A percentile compares a stretch with the other conserved stretches of the same genome.
phyloP scores from a whole-genome alignment of 208 protist species.

The Tetramitus jugosus region DNA sequence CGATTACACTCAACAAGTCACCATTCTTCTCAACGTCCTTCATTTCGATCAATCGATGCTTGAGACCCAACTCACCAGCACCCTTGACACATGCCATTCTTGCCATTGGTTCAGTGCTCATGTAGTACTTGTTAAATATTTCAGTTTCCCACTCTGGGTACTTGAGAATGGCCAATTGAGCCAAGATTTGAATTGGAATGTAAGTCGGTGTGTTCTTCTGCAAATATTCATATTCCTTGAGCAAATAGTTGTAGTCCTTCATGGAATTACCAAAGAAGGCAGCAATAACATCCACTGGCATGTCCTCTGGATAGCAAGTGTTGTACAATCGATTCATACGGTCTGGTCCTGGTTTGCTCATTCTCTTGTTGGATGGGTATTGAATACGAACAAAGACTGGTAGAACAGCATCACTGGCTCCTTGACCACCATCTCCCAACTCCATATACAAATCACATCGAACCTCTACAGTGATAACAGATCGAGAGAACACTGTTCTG shows the following conservation, averaged over 20 bases:
- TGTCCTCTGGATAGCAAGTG: slow-evolving; percentile 67
- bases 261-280: slow-evolving; percentile 54
- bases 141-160: neutral
- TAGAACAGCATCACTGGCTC: neutral
- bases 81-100: slow-evolving; percentile 25
- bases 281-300: slow-evolving; percentile 72
- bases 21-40: neutral
- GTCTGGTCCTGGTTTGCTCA: slow-evolving; percentile 62
- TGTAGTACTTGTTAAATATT: neutral
- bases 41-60: neutral
- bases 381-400: slow-evolving; percentile 72
- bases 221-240: neutral
- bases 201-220: neutral
- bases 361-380: slow-evolving; percentile 65
- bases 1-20: neutral
- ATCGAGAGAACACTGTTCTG: slow-evolving; percentile 73
- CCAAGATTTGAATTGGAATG: neutral
- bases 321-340: slow-evolving; percentile 76
- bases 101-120: neutral
- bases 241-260: slow-evolving; percentile 48
- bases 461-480: slow-evolving; percentile 65
- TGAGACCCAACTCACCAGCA: neutral
- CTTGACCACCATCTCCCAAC: slow-evolving; percentile 31
- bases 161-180: neutral
- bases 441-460: slow-evolving; percentile 66